Conservation (phyloP, 2,329 filamentous ascomycete species). For the Neurospora crassa region DNA sequence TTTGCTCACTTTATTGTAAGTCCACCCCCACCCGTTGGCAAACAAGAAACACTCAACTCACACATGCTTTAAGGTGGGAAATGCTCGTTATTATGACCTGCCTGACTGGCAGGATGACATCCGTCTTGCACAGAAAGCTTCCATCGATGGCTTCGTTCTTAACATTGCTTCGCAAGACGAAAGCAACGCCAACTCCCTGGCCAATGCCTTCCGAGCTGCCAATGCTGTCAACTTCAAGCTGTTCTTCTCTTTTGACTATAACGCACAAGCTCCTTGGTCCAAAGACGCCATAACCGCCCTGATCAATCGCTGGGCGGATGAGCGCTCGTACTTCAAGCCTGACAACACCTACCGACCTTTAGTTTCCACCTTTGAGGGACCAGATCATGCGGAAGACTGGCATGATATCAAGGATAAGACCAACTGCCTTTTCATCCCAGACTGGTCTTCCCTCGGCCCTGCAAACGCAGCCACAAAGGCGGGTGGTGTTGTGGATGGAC, state of each 20-base stretch:
- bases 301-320: conserved; percentile 3
- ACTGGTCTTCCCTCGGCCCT: conserved; percentile 31
- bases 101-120: conserved; percentile 11
- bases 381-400: conserved; percentile 33
- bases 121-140: conserved; percentile 4
- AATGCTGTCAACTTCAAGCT: conserved; percentile 7
- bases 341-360: conserved; percentile 24
- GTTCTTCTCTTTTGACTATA: conserved; percentile 13
- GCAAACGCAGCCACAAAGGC: conserved; percentile 13
- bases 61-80: conserved; percentile 3
- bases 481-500: conserved; percentile 23
- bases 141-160: conserved; percentile 11
- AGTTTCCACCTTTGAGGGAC: conserved; percentile 44
- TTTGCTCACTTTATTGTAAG: conserved; percentile 13
- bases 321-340: conserved; percentile 9
- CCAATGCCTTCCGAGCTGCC: conserved; percentile 7
- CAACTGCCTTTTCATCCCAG: conserved; percentile 33
- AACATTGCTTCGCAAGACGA: conserved; percentile 7
- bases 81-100: not conserved
- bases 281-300: conserved; percentile 4
- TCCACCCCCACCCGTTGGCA: not conserved
- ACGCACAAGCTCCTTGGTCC: conserved; percentile 7
- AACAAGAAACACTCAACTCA: not conserved
- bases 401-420: conserved; percentile 27
- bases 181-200: conserved; percentile 4